Conservation (phyloP, 1,139 yeast species). For the Zygosaccharomyces sapae region DNA sequence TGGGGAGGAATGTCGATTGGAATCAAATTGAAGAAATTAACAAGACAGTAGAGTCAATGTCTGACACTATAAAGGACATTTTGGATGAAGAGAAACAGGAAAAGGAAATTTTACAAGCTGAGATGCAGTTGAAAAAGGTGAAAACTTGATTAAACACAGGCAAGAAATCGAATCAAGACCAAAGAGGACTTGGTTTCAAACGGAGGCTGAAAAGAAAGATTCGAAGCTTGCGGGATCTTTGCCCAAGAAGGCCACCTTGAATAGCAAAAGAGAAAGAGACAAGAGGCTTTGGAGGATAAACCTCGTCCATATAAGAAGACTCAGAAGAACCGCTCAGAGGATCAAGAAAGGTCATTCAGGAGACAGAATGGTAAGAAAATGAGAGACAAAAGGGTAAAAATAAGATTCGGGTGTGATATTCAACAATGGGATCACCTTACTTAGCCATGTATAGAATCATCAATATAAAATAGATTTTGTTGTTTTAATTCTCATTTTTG, state of each 20-base stretch:
- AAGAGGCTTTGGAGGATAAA: slow-evolving; percentile 45
- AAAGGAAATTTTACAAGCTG: slow-evolving; percentile 81
- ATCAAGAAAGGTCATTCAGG: slow-evolving; percentile 43
- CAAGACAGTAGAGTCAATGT: slow-evolving; percentile 55
- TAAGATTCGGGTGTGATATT: not conserved
- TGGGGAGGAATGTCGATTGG: slow-evolving; percentile 89
- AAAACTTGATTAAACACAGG: slow-evolving; percentile 72
- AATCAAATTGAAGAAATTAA: slow-evolving; percentile 66
- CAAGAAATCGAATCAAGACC: slow-evolving; percentile 87
- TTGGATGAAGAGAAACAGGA: slow-evolving; percentile 84
- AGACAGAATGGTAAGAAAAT: slow-evolving; percentile 35
- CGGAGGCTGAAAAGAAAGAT: slow-evolving; percentile 63
- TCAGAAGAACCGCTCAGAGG: slow-evolving; percentile 53
- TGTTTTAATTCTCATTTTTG: not conserved
- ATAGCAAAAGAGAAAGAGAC: slow-evolving; percentile 58
- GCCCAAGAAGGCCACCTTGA: slow-evolving; percentile 45
- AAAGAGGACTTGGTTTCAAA: slow-evolving; percentile 94
- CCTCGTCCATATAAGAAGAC: slow-evolving; percentile 66
- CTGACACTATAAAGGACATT: slow-evolving; percentile 64
- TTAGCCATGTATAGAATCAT: not conserved
- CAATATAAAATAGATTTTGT: not conserved
- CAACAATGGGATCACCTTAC: not conserved
- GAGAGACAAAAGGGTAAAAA: slow-evolving; percentile 29
- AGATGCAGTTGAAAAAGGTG: slow-evolving; percentile 83
- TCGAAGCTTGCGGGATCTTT: slow-evolving; percentile 31